Evolutionary conservation across 305 asterid species (phyloP), one percentile per base, ranked within the genome.

Genomic region (Solanum hybrid): DNA sequence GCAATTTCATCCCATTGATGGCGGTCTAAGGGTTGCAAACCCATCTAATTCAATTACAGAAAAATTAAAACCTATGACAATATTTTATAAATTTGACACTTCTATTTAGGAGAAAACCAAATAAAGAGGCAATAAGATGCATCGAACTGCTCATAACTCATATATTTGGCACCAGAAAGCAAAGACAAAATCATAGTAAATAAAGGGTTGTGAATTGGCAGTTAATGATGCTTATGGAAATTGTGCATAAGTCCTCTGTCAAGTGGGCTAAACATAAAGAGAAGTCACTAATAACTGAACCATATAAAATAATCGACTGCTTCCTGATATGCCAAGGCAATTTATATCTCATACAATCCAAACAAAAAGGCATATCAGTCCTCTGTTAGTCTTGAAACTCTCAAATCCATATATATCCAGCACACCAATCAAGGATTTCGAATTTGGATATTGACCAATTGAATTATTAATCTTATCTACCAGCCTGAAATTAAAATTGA

Each of bases 331-430:
- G 86, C 67, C 4, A 39, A 81, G 86, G 86, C 67, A 26, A 39
- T 24, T 81, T 37, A 36, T 12, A 39, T 39, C 13, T 39, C 36
- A 39, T 39, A 81, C 86, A 81, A 81, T 24, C 86, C 86, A 94
- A 93, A 91, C 93, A 94, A 91, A 94, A 92, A 94, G 94, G 98
- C 99, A 93, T 97, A 97, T 98, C 99, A 83, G 97, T 94, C 94
- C 11, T 98, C 98, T 97, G 99, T 97, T 97, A 94, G 97, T 95
- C 96, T 96, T 97, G 98, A 96, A 97, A 95, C 98, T 96, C 96
- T 97, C 99, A 77, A 97, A 97, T 91, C 99, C 99, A 94, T 97
- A 97, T 84, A 97, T 97, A 93, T 97, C 99, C 93, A 97, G 96
- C 92, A 97, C 97, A 89, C 99, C 99, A 88, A 97, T 96, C 90